Conservation (phyloP, 305 asterid species). For the Solanum hybrid region DNA sequence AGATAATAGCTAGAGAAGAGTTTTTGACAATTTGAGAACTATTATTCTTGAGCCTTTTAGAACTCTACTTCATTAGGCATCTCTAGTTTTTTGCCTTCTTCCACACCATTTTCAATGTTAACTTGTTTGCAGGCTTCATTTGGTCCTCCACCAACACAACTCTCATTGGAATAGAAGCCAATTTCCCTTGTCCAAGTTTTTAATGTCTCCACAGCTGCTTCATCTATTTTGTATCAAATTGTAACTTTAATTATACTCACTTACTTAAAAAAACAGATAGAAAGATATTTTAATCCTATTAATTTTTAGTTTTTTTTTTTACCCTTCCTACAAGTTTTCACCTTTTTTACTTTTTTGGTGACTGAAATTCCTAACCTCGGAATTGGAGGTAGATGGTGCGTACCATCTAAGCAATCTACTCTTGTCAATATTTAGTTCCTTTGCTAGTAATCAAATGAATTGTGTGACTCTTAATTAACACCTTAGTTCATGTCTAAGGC, state of each 20-base stretch:
- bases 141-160: not conserved
- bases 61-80: not conserved
- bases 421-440: not conserved
- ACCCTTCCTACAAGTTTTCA: not conserved
- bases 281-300: not conserved
- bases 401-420: not conserved
- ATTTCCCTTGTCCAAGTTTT: conserved; percentile 25
- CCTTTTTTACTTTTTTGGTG: not conserved
- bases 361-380: not conserved
- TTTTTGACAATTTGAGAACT: not conserved
- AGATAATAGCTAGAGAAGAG: not conserved
- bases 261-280: not conserved
- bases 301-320: not conserved
- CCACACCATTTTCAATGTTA: not conserved
- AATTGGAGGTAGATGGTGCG: not conserved
- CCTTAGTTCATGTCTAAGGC: accelerated
- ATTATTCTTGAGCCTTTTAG: not conserved
- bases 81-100: not conserved
- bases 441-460: not conserved
- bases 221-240: conserved; percentile 19
- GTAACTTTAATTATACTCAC: not conserved
- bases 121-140: not conserved
- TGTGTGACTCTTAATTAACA: not conserved
- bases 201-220: conserved; percentile 32
- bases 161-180: not conserved